Conservation (phyloP, 331 rosid species). For the Acacia concinna region DNA sequence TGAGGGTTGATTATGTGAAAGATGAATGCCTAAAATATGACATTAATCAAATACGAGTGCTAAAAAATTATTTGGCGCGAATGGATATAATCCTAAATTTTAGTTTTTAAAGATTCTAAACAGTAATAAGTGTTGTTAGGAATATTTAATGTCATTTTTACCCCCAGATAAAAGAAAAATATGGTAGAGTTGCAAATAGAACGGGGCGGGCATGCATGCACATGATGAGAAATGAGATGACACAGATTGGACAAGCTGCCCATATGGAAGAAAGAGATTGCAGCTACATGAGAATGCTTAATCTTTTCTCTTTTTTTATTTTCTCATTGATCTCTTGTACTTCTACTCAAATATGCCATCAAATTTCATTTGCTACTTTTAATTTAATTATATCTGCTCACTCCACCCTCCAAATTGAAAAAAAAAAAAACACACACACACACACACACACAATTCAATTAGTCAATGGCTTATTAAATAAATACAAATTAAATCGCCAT, state of each 20-base stretch:
- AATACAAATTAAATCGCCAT: background rate
- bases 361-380: conserved; percentile 21
- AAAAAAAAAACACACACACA: too few relatives aligned
- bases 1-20: too few relatives aligned
- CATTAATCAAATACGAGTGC: too few relatives aligned
- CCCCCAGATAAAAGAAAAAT: background rate
- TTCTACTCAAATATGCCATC: conserved; percentile 25
- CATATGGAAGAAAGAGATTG: conserved; percentile 61
- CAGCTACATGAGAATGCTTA: conserved; percentile 40
- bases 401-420: too few relatives aligned
- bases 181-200: background rate
- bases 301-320: background rate
- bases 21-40: too few relatives aligned
- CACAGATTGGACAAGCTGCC: conserved; percentile 47
- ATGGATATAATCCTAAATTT: too few relatives aligned
- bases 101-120: too few relatives aligned
- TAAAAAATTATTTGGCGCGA: too few relatives aligned
- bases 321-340: background rate
- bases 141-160: too few relatives aligned
- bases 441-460: background rate
- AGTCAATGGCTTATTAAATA: background rate
- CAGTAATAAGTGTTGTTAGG: too few relatives aligned
- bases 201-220: conserved; percentile 29
- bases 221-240: conserved; percentile 36
- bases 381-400: background rate